Evolutionary conservation across 2,329 filamentous ascomycete species (phyloP), one percentile per base, ranked within the genome.

Genomic region (Ophiostoma piceae): DNA sequence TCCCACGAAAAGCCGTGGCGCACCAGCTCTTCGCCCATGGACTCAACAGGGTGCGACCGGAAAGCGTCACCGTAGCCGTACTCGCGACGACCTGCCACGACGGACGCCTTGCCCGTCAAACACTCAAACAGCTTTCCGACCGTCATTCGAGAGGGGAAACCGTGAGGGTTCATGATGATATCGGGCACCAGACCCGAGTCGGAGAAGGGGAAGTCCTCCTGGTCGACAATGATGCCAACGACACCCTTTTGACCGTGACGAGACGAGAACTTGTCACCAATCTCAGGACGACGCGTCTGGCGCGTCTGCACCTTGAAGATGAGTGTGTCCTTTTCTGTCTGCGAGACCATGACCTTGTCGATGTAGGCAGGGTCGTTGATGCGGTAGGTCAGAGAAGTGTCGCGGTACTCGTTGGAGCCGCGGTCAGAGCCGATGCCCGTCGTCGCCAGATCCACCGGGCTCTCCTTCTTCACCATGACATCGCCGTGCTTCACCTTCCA

Each of bases 151-250:
- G 94, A 98, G 1, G 95, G 95, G 85, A 99, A 99, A 88, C 95
- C 95, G 81, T 99, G 95, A 0, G 96, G 95, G 83, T 99, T 99
- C 95, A 99, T 99, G 87, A 99, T 99, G 74, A 99, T 97, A 79
- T 99, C 95, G 0, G 95, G 95, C n/a, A 89, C 90, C 74, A 99
- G 87, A 1, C 95, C 96, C 68, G 85, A 83, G 79, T 99, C 95
- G 47, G 91, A 91, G 81, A 99, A 99, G 0, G 95, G 95, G 88
- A 99, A 91, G 77, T 99, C 95, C 77, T 95, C 93, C 80, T 98
- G 94, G 73, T 97, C 92, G 22, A 94, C 93, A 71, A 99, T 97
- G 75, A 98, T 94, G 70, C 95, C 95, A 1, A 96, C 93, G 26
- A 98, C 95, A 82, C 95, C 95, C 79, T 99, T 99, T 77, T 99